Base-by-base conservation (phyloP, 441 rosid genomes). In the Manihot esculenta region DNA sequence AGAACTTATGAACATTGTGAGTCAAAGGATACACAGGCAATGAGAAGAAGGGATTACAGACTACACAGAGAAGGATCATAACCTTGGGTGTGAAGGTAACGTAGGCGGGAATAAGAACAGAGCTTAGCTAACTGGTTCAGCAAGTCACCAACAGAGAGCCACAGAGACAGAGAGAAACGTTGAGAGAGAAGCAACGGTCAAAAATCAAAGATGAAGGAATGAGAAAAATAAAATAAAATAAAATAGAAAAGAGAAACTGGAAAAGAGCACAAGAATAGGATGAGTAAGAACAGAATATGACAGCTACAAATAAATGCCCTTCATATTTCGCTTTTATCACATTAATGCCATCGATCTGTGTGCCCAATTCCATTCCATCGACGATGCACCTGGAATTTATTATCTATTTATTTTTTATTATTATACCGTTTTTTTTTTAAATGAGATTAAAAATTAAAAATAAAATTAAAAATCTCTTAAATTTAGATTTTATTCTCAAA, bases 171-270 rank as follows among this genome's bases (percentile, higher is more conserved):
- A 68, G 61, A 53, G 41, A 54, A 63, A 64, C 49, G 65, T 58
- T 69, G 56, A 56, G 56, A 26, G 7, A 69, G 71, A 81, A 77
- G 88, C 86, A 87, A 87, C 89, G 92, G 92, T 88, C 87, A 77
- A 81, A 83, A 79, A 47, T 33, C 59, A 78, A 73, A 70, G 63
- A 61, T 64, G 33, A 69, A 67, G 60, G 58, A 65, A 49, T 59
- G 47, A 70, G 57, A 21, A 64, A 50, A 67, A 42, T 49, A 64
- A 66, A 42, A 63, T 45, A 35, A 4, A 35, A 58, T 59, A 62
- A 10, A 76, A 66, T 53, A 54, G 59, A 59, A 69, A 30, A 41
- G 30, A 42, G 14, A 14, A 21, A 69, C 70, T 60, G 7, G 60
- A 65, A 71, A 18, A 69, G 57, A 48, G 45, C 48, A 12, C 7